Evolutionary conservation across 257 asterid species (phyloP).

Genomic region (Oldenlandia corymbosa): DNA sequence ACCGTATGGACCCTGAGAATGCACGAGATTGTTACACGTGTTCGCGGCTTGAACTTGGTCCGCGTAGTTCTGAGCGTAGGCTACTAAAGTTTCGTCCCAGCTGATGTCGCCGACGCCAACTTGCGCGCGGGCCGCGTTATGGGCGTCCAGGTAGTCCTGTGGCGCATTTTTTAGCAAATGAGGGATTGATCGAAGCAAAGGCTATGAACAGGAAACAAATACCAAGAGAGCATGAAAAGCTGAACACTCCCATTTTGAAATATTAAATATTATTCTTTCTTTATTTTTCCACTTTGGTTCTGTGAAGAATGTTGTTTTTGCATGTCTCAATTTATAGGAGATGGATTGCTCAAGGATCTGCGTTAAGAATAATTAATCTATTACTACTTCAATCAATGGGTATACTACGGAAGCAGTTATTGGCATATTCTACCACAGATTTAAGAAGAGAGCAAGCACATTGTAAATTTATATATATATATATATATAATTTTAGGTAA

Average conservation of each 20-base stretch:
- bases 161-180: conserved; percentile 24
- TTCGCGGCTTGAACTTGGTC: conserved; percentile 22
- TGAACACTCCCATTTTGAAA: conserved; percentile 5
- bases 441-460: too few relatives aligned
- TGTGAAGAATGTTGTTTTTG: too few relatives aligned
- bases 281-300: too few relatives aligned
- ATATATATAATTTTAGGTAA: too few relatives aligned
- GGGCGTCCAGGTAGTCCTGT: conserved; percentile 24
- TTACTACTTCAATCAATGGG: too few relatives aligned
- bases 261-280: too few relatives aligned
- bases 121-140: conserved; percentile 30
- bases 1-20: conserved; percentile 32
- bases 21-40: conserved; percentile 27
- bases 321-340: too few relatives aligned
- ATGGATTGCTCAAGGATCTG: too few relatives aligned
- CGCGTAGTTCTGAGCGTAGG: conserved; percentile 37
- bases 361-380: too few relatives aligned
- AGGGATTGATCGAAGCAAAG: conserved; percentile 4
- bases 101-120: conserved; percentile 28
- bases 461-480: too few relatives aligned
- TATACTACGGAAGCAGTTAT: too few relatives aligned
- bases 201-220: neutral
- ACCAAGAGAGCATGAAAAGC: neutral
- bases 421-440: too few relatives aligned
- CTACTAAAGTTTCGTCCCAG: conserved; percentile 42